phyloP scores from a whole-genome alignment of 768 basidiomycete genomes.

The Termitomyces sp. region DNA sequence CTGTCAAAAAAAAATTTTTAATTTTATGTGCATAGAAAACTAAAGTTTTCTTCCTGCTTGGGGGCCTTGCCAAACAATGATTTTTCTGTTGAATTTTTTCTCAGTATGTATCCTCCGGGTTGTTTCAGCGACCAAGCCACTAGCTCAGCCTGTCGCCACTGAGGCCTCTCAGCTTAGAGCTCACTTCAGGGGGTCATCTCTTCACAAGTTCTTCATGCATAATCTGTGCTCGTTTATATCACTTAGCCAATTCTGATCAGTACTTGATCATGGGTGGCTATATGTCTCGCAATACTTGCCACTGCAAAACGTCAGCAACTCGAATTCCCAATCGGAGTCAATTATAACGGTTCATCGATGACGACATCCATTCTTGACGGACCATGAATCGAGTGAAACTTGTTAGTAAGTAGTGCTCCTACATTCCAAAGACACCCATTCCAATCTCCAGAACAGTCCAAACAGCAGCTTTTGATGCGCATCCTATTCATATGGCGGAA shows the following conservation, averaged over 20 bases:
- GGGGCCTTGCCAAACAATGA: conserved; percentile 9
- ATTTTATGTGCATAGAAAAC: no score
- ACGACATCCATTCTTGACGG: not conserved
- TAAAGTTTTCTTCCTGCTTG: no score
- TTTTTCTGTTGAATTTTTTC: no score
- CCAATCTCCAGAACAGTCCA: not conserved
- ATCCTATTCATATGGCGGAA: not conserved
- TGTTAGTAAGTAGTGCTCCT: not conserved
- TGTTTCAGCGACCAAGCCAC: no score
- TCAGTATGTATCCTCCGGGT: no score
- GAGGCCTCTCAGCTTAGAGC: no score
- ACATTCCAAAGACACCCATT: not conserved
- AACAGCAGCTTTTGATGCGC: no score
- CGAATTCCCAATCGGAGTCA: not conserved
- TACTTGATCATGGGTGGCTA: not conserved
- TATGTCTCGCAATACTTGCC: not conserved
- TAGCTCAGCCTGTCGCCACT: no score
- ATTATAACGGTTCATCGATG: not conserved
- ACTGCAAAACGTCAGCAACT: not conserved
- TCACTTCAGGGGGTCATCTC: no score
- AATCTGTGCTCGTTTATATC: not conserved
- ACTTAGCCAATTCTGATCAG: not conserved
- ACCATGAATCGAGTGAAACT: not conserved
- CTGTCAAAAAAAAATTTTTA: no score
- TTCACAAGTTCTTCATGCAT: no score